Percentiles rank a stretch among this genome's conserved stretches.
These are phyloP conservation scores for Closterium sp. DNA, from an alignment of 139 green algal genomes.

Conservation along the genomic window DNA sequence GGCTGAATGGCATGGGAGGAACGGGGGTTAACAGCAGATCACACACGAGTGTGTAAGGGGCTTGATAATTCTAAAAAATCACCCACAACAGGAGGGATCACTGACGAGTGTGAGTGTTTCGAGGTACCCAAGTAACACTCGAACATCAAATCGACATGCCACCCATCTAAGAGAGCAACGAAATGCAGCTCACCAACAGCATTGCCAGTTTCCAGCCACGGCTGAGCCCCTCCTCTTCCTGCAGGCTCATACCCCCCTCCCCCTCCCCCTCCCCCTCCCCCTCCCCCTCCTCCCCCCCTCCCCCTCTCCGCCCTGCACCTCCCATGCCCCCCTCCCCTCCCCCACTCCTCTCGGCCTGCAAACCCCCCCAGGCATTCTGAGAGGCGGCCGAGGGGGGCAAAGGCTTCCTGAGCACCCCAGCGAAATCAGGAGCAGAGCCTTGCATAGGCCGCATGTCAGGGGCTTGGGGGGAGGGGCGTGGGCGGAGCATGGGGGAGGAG, in stretches of 20 bases:
- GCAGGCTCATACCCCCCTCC: background rate
- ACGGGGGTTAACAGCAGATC: too few species aligned
- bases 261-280: too few species aligned
- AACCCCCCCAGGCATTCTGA: background rate
- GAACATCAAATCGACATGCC: background rate
- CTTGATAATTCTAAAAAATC: too few species aligned
- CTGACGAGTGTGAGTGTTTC: background rate
- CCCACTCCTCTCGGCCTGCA: background rate
- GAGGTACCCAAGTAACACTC: background rate
- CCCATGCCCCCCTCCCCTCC: background rate
- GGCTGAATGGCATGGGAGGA: too few species aligned
- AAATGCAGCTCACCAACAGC: slow-evolving; percentile 40
- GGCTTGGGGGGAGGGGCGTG: background rate
- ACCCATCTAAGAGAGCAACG: slow-evolving; percentile 8
- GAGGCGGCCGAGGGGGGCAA: background rate
- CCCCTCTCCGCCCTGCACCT: background rate
- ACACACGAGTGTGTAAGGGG: too few species aligned
- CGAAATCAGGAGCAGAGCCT: background rate
- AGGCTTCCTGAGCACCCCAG: background rate
- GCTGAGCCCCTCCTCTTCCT: background rate
- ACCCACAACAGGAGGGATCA: too few species aligned
- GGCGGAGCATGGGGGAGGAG: slow-evolving; percentile 19
- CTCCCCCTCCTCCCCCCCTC: background rate
- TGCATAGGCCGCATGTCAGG: background rate
- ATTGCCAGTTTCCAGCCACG: slow-evolving; percentile 49